Percentiles rank a stretch among this genome's conserved stretches.
These are phyloP conservation scores for Tuber melanosporum DNA, from an alignment of 495 filamentous ascomycete species.

Conservation along the genomic window DNA sequence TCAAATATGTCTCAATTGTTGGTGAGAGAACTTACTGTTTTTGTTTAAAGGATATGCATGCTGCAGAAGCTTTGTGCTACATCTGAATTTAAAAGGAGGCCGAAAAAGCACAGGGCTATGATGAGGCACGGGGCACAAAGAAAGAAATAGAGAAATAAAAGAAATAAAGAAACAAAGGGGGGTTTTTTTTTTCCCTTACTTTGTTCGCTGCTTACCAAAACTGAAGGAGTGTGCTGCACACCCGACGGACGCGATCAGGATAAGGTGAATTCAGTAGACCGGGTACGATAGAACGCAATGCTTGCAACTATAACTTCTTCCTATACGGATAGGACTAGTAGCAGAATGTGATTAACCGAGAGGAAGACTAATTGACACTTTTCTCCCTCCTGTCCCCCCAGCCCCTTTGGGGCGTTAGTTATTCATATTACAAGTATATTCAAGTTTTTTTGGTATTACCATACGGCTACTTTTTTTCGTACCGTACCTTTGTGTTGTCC, in stretches of 20 bases:
- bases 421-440: background rate
- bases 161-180: conserved; percentile 30
- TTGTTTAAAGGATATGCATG: background rate
- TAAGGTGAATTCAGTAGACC: conserved; percentile 1
- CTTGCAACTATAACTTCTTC: background rate
- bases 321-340: background rate
- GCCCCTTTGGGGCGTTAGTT: background rate
- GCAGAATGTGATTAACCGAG: background rate
- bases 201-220: background rate
- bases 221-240: background rate
- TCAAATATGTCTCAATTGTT: conserved; percentile 22
- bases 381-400: background rate
- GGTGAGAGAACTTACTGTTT: background rate
- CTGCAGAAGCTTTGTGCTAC: background rate
- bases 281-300: background rate
- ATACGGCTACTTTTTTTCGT: background rate
- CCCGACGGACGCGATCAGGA: background rate
- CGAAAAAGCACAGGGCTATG: background rate
- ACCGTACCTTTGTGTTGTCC: background rate
- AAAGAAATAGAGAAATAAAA: conserved; percentile 17
- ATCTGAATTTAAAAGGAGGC: background rate
- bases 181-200: conserved; percentile 1
- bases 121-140: conserved; percentile 9
- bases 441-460: background rate
- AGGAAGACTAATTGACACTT: background rate